Evolutionary conservation across 768 basidiomycete genomes (phyloP), one percentile per base, ranked within the genome.

Genomic region (Pleurotus djamor): DNA sequence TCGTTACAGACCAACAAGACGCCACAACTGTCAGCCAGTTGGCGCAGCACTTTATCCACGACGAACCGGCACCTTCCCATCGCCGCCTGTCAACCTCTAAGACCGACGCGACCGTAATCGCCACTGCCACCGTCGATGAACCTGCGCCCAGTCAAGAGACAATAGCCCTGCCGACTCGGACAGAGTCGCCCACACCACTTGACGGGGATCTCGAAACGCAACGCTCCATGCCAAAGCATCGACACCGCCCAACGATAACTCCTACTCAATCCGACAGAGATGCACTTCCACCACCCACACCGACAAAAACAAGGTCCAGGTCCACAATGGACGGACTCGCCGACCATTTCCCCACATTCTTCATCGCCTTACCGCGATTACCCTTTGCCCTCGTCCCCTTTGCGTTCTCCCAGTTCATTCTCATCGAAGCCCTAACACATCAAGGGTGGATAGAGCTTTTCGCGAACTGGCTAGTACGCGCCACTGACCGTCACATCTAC

Each of bases 361-460:
- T 81, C 68, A 83, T 82, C 8, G 83, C 86, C 17, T 73, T 87
- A 17, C 80, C 84, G 0, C 83, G 88, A 16, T 78, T 96, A 0
- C 96, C 94, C 0, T 85, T 94, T 60, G 81, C 85, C 10, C 84
- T 97, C 5, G 76, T 97, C 13, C 93, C 93, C 0, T 98, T 98
- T 67, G 92, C 94, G 0, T 94, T 98, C 68, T 88, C 90, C 0
- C 94, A 96, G 72, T 98, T 98, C 75, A 93, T 98, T 64, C 84
- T 98, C 59, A 92, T 96, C 59, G 90, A 96, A 68, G 91, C 82
- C 0, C 81, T 98, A 5, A 79, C 86, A 10, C 80, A 85, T 61
- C 86, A 88, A 60, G 94, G 94, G 32, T 98, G 96, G 94, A 92
- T 96, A 7, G 79, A 84, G 10, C 79, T 95, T 21, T 96, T 96